Evolutionary conservation across 192 early-diverging fungal genomes (phyloP), one percentile per base, ranked within the genome.

Genomic region (Podila verticillata): DNA sequence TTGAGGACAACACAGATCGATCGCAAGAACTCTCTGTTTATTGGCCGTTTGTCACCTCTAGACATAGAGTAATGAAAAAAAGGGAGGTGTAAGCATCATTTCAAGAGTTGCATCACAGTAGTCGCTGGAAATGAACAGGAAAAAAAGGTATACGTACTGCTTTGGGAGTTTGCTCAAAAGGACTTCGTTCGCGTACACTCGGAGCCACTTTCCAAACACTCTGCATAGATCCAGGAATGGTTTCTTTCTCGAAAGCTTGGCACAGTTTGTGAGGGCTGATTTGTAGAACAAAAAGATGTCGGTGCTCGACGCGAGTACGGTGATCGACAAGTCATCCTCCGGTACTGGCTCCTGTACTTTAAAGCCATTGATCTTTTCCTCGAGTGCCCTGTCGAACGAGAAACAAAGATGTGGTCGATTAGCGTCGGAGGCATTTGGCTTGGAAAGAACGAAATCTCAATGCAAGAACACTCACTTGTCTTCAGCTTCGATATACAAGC

Each of bases 231-330:
- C 96, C 36, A 93, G 84, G 73, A 99, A 94, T 1, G 98, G 91
- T 69, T 95, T 91, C 61, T 92, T 88, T 0, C 93, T 93, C 4
- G 95, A 95, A 48, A 98, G 81, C 61, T 93, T 92, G 0, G 95
- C 90, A 70, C 93, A 97, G 66, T 95, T 92, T 15, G 88, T 89
- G 24, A 99, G 78, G 4, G 97, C 92, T 69, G 97, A 93, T 24
- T 95, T 91, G 86, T 98, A 98, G 69, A 89, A 93, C 68, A 93
- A 88, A 83, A 98, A 96, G 47, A 99, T 86, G 51, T 99, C 98
- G 0, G 95, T 96, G 74, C 92, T 93, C 6, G 96, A 98, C 9
- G 92, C 86, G 34, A 97, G 66, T 4, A 99, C 95, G 2, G 87
- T 83, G 19, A 88, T 82, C 19, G 85, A 84, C 10, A 72, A 63